phyloP scores from a whole-genome alignment of 2,329 filamentous ascomycete genomes.

The Fusarium sp. region DNA sequence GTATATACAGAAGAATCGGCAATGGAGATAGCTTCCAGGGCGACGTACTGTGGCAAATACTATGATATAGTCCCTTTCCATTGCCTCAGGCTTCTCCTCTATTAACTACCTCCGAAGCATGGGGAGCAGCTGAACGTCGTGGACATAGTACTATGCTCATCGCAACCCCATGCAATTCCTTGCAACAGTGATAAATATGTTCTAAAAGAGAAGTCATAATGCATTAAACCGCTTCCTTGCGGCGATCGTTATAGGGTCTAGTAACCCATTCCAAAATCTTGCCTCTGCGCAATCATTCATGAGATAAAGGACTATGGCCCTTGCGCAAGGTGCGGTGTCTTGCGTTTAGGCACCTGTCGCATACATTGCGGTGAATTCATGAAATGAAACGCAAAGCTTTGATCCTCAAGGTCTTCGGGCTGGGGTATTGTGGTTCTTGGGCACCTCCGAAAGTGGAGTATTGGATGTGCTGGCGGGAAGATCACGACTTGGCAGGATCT shows the following conservation, averaged over 20 bases:
- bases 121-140: conserved; percentile 23
- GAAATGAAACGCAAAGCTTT: conserved; percentile 13
- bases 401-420: conserved; percentile 28
- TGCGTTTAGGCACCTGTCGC: conserved; percentile 12
- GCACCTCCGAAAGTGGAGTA: conserved; percentile 24
- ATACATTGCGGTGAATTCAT: conserved; percentile 22
- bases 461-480: neutral
- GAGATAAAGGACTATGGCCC: neutral
- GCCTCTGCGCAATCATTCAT: conserved; percentile 5
- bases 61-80: conserved; percentile 5
- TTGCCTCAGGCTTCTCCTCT: conserved; percentile 7
- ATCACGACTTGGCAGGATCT: conserved; percentile 9
- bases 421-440: conserved; percentile 36
- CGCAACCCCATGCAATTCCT: conserved; percentile 24
- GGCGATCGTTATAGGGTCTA: conserved; percentile 18
- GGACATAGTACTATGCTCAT: conserved; percentile 36
- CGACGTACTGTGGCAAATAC: conserved; percentile 18
- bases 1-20: conserved; percentile 37
- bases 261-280: conserved; percentile 1
- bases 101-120: conserved; percentile 9
- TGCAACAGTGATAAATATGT: conserved; percentile 19
- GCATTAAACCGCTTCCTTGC: conserved; percentile 31
- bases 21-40: conserved; percentile 36
- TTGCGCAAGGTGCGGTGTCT: conserved; percentile 14
- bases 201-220: conserved; percentile 34